A percentile compares a stretch with the other conserved stretches of the same genome.
These are phyloP conservation scores for Aspergillus sparsus DNA, from an alignment of 495 filamentous ascomycete genomes.

Conservation along the genomic window DNA sequence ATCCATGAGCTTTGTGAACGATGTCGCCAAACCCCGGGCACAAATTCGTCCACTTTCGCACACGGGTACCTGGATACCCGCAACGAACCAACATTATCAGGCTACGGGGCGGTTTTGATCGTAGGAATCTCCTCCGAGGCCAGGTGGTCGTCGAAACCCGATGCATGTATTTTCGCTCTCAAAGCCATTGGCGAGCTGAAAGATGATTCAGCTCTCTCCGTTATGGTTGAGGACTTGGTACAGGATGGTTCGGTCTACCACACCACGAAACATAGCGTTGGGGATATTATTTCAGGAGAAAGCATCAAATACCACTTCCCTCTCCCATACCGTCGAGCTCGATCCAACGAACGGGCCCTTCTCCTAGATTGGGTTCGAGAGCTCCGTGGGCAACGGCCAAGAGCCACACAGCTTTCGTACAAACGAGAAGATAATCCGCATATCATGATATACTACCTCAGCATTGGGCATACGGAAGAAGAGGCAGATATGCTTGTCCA, in stretches of 20 bases:
- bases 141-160: background rate
- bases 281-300: background rate
- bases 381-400: background rate
- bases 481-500: background rate
- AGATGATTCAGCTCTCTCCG: background rate
- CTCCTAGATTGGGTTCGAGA: background rate
- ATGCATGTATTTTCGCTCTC: background rate
- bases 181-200: background rate
- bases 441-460: background rate
- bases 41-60: background rate
- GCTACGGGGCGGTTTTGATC: background rate
- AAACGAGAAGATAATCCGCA: background rate
- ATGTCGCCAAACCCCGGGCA: background rate
- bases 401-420: background rate
- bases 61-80: background rate
- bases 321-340: background rate
- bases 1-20: background rate
- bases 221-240: background rate
- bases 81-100: background rate
- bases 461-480: background rate
- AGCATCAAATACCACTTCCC: background rate
- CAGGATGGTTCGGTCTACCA: background rate
- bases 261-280: background rate
- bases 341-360: background rate
- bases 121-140: background rate